These are phyloP conservation scores for Purpureocillium lavendulum DNA, from an alignment of 2,329 filamentous ascomycete genomes.

Conservation along the genomic window DNA sequence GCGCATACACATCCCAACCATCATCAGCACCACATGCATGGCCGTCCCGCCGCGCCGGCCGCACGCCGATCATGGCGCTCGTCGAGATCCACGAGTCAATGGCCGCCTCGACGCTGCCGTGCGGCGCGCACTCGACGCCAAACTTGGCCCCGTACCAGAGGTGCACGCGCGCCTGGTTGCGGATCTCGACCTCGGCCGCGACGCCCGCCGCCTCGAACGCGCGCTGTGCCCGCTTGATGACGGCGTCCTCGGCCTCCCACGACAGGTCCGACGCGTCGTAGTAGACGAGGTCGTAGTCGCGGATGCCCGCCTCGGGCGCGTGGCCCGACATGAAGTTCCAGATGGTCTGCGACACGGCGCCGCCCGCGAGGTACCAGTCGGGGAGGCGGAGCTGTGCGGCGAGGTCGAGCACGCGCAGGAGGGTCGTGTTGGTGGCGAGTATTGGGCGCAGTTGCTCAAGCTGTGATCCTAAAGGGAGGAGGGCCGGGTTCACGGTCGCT, in stretches of 20 bases:
- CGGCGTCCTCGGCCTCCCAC: slow-evolving; percentile 25
- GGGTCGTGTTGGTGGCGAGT: too few relatives aligned
- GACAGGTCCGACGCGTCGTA: slow-evolving; percentile 23
- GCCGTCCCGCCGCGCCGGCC: slow-evolving; percentile 7
- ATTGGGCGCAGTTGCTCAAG: too few relatives aligned
- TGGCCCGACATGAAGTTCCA: slow-evolving; percentile 22
- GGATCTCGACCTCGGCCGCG: slow-evolving; percentile 24
- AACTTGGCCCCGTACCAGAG: slow-evolving; percentile 26
- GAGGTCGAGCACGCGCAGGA: too few relatives aligned
- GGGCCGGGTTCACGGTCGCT: too few relatives aligned
- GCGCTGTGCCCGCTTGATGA: slow-evolving; percentile 19
- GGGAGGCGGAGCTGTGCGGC: too few relatives aligned
- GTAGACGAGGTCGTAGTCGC: slow-evolving; percentile 29
- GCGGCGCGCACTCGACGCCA: slow-evolving; percentile 19
- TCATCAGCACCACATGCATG: slow-evolving; percentile 6
- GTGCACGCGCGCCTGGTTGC: slow-evolving; percentile 29
- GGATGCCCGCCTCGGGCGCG: slow-evolving; percentile 22
- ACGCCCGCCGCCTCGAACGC: slow-evolving; percentile 13
- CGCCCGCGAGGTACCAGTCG: slow-evolving; percentile 16
- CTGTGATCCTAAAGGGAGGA: too few relatives aligned
- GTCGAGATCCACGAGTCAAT: slow-evolving; percentile 26
- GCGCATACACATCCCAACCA: slow-evolving; percentile 25
- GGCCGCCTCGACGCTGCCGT: slow-evolving; percentile 19
- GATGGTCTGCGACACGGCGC: slow-evolving; percentile 27
- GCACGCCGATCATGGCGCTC: slow-evolving; percentile 23